These are phyloP conservation scores for Kentomonas sorsogonicus DNA, from an alignment of 208 protist species.

Conservation along the genomic window DNA sequence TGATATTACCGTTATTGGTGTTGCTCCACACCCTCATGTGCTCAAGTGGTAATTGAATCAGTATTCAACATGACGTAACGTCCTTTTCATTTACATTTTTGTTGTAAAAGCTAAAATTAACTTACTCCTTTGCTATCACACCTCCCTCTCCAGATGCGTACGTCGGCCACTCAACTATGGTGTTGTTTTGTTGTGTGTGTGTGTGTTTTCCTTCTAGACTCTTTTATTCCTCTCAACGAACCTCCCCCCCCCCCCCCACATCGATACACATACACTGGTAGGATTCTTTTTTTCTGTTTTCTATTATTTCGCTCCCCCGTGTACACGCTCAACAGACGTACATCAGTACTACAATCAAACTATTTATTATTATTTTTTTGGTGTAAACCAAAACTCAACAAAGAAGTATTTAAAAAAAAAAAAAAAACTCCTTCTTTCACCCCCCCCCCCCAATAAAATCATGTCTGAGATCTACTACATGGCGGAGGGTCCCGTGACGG, in stretches of 20 bases:
- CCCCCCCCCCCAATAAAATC: conserved; percentile 66
- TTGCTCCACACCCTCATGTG: background rate
- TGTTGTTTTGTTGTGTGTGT: background rate
- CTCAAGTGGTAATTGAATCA: background rate
- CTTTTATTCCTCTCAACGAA: background rate
- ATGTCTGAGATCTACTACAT: too few relatives aligned
- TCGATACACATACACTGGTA: background rate
- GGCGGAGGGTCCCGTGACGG: too few relatives aligned
- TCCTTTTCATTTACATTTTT: conserved; percentile 14
- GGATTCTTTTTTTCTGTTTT: background rate
- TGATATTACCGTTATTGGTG: background rate
- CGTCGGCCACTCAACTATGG: background rate
- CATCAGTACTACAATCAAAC: too few relatives aligned
- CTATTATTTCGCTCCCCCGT: background rate
- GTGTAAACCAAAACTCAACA: conserved; percentile 9
- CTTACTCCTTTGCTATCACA: background rate
- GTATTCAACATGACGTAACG: background rate
- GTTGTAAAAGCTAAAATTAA: conserved; percentile 1
- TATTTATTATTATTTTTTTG: too few relatives aligned
- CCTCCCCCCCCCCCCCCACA: background rate
- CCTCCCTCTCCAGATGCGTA: background rate
- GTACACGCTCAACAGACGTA: background rate
- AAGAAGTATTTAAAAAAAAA: conserved; percentile 87
- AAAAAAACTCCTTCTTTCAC: conserved; percentile 87
- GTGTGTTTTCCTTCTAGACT: background rate